Base-by-base conservation (phyloP, 805 yeast species). In the Scheffersomyces lignosus region DNA sequence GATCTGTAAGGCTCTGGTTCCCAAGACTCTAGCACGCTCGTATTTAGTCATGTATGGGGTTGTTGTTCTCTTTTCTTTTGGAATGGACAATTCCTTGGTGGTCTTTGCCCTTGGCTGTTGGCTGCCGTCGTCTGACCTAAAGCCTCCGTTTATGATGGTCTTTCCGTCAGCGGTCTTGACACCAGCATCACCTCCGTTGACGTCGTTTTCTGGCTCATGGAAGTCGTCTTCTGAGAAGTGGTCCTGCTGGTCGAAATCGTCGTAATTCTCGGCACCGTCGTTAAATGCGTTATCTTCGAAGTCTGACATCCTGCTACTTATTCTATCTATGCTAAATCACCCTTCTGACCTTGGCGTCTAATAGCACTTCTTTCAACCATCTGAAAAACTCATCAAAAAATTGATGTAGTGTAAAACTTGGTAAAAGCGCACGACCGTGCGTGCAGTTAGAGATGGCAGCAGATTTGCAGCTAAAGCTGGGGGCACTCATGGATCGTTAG, bases 1-100 rank as follows among this genome's bases (percentile, higher is more conserved):
- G 53, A 93, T 91, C 65, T 93, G 99, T 47, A 93, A 71, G 1
- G 99, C 99, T 54, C 99, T 78, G 8, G 99, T 93, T 18, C 99
- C 99, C 54, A 93, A 76, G 43, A 93, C 88, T 70, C 99, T 80
- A 5, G 99, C 99, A 52, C 97, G 79, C 72, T 93, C 99, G 62
- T 93, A 93, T 60, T 95, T 93, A 40, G 99, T 93, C 98, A 93
- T 90, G 62, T 91, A 93, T 36, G 99, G 99, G 4, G 99, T 93
- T 10, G 99, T 93, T 18, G 89, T 77, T 64, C 99, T 80, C 47
- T 86, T 71, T 15, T 87, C 96, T 51, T 78, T 87, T 39, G 96
- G 86, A 42, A 93, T 88, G 14, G 97, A 95, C 54, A 87, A 78
- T 50, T 85, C 93, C 49, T 75, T 81, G 45, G 78, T 71, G 5